Evolutionary conservation across 163 green algal species (phyloP).

Genomic region (Chlorella variabilis): DNA sequence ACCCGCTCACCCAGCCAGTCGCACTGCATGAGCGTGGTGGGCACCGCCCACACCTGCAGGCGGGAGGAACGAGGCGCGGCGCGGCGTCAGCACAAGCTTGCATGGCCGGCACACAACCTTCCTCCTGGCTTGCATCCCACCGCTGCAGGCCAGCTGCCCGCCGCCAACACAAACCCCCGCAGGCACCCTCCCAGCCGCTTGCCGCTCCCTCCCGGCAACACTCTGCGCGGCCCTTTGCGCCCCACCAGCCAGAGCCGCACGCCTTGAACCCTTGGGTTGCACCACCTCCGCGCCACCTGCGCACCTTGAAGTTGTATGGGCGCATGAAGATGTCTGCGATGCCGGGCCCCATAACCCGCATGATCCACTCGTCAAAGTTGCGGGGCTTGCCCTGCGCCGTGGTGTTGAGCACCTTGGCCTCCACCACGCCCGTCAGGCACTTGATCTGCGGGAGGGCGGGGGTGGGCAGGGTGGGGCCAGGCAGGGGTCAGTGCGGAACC

Average conservation of each 20-base stretch:
- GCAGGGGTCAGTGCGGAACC: not conserved
- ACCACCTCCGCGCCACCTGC: too few species aligned
- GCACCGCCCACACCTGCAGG: slow-evolving; percentile 82
- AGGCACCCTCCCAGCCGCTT: too few species aligned
- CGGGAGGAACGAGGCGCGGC: too few species aligned
- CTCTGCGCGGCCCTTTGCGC: too few species aligned
- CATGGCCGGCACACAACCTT: too few species aligned
- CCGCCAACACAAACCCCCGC: too few species aligned
- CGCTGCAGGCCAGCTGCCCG: too few species aligned
- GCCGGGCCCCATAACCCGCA: slow-evolving; percentile 85
- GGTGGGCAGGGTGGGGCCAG: not conserved
- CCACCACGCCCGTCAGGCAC: slow-evolving; percentile 87
- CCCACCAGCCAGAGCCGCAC: too few species aligned
- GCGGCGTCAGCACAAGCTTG: too few species aligned
- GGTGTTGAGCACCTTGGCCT: slow-evolving; percentile 84
- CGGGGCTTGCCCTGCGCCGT: slow-evolving; percentile 70
- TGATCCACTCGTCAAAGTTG: slow-evolving; percentile 97
- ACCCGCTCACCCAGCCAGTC: slow-evolving; percentile 95
- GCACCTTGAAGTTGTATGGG: slow-evolving; percentile 97
- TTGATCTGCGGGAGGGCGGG: slow-evolving; percentile 60
- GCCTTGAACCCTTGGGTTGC: too few species aligned
- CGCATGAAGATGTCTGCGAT: slow-evolving; percentile 96
- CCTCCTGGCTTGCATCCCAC: too few species aligned
- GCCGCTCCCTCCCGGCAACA: too few species aligned
- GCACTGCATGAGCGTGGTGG: slow-evolving; percentile 79